Percentiles rank a stretch among this genome's conserved stretches.
Evolutionary conservation across 1,139 yeast species (phyloP).

Genomic region (Tardiomyces blankii): DNA sequence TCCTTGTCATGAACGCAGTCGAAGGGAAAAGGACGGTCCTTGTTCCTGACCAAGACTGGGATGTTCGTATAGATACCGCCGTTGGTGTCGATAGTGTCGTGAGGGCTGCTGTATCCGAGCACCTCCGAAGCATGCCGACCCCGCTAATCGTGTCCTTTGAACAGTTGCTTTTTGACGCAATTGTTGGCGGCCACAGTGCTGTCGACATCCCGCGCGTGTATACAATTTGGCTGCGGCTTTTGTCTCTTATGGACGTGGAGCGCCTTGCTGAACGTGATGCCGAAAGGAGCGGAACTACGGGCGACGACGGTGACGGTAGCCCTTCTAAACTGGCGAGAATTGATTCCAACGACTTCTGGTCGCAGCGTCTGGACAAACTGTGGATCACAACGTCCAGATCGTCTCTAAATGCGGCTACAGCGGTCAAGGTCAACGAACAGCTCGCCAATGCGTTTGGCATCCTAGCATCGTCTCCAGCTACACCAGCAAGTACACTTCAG

Average conservation of each 20-base stretch:
- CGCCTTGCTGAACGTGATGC: neutral
- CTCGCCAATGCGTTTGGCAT: neutral
- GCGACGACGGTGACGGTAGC: neutral
- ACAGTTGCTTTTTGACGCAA: neutral
- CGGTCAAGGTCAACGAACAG: neutral
- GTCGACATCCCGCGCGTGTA: neutral
- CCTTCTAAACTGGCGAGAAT: neutral
- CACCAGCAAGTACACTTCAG: neutral
- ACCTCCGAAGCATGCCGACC: slow-evolving; percentile 10
- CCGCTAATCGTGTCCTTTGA: neutral
- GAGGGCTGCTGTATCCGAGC: slow-evolving; percentile 25
- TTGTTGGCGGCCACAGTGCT: neutral
- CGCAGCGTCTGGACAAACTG: neutral
- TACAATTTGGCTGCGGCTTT: slow-evolving; percentile 13
- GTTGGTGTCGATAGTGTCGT: slow-evolving; percentile 50
- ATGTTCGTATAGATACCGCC: slow-evolving; percentile 58
- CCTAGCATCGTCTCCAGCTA: neutral
- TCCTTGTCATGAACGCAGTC: slow-evolving; percentile 56
- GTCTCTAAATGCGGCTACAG: neutral
- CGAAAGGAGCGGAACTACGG: neutral
- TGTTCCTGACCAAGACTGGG: slow-evolving; percentile 68
- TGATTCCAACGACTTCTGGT: neutral
- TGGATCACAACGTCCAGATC: neutral
- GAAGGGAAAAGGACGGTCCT: slow-evolving; percentile 42
- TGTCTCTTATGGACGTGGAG: slow-evolving; percentile 9